phyloP scores from a whole-genome alignment of 1,284 basidiomycete species.

The Ceratobasidium sp. region DNA sequence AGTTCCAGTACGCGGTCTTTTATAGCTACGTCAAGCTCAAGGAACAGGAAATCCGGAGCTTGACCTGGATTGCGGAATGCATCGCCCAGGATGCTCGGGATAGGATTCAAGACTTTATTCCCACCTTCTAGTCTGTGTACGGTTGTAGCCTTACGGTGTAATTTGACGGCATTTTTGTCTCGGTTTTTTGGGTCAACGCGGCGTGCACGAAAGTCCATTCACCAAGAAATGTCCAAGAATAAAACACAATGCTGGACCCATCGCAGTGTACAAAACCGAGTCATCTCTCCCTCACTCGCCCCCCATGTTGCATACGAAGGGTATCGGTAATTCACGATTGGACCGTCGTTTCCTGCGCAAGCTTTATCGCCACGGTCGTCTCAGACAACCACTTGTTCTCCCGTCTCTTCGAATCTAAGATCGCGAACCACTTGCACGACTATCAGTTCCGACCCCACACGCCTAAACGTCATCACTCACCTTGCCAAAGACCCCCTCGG shows the following conservation, averaged over 20 bases:
- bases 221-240: too few species aligned
- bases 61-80: constrained; percentile 98
- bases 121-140: constrained; percentile 73
- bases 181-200: too few species aligned
- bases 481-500: constrained; percentile 31
- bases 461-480: neutral
- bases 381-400: neutral
- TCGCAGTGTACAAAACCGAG: neutral
- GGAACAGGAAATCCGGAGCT: constrained; percentile 98
- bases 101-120: constrained; percentile 93
- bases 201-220: too few species aligned
- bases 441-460: neutral
- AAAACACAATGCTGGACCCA: too few species aligned
- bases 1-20: constrained; percentile 94
- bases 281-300: neutral
- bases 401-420: constrained; percentile 1
- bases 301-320: neutral
- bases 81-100: constrained; percentile 95
- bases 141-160: too few species aligned
- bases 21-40: constrained; percentile 97
- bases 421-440: constrained; percentile 21
- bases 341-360: neutral
- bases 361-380: neutral
- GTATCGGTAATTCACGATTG: neutral
- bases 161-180: too few species aligned